These are phyloP conservation scores for Thelonectria blattea DNA, from an alignment of 2,329 filamentous ascomycete genomes.

Conservation along the genomic window DNA sequence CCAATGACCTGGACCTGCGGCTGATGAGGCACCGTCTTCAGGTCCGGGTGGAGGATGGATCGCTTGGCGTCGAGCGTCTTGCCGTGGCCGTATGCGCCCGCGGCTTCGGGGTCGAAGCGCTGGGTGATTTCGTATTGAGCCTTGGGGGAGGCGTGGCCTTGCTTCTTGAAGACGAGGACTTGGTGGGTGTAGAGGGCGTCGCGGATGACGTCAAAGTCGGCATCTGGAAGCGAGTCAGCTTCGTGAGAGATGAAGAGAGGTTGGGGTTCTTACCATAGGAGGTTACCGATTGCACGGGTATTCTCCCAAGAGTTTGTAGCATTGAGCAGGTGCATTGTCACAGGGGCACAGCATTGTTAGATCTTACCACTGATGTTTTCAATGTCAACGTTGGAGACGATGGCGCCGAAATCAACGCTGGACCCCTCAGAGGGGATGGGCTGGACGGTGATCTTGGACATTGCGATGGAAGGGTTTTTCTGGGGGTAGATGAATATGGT, in stretches of 20 bases:
- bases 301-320: constrained; percentile 48
- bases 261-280: constrained; percentile 54
- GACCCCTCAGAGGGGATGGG: constrained; percentile 48
- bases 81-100: constrained; percentile 74
- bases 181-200: constrained; percentile 71
- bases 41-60: constrained; percentile 75
- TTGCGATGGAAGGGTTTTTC: constrained; percentile 5
- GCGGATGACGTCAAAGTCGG: constrained; percentile 68
- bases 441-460: constrained; percentile 42
- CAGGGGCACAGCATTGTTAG: background rate
- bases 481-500: background rate
- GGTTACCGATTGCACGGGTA: constrained; percentile 67
- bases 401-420: constrained; percentile 64
- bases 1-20: constrained; percentile 79
- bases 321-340: constrained; percentile 14
- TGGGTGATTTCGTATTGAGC: constrained; percentile 77
- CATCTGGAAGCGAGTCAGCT: constrained; percentile 51
- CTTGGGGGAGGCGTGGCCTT: constrained; percentile 67
- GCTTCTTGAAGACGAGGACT: constrained; percentile 74
- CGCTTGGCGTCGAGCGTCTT: constrained; percentile 71
- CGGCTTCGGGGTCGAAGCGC: constrained; percentile 71
- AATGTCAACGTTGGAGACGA: constrained; percentile 63
- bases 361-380: constrained; percentile 67
- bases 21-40: constrained; percentile 81
- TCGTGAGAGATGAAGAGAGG: background rate